These are phyloP conservation scores for Fraxinus floribunda DNA, from an alignment of 305 asterid species.

Conservation along the genomic window DNA sequence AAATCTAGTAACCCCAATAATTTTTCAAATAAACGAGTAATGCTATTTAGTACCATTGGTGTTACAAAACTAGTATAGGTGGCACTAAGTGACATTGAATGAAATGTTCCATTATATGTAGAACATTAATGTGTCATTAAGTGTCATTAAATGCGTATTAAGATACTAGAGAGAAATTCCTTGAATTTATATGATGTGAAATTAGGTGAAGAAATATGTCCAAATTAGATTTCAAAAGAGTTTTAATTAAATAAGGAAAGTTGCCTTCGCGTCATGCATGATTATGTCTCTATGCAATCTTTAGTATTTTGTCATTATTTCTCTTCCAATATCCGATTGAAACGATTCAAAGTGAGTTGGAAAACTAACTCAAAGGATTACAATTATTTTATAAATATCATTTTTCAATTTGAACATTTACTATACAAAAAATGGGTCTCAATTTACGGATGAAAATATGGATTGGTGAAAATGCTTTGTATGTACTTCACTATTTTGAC, in stretches of 20 bases:
- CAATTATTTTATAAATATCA: neutral
- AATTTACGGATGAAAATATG: neutral
- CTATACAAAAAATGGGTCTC: neutral
- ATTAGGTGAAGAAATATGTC: no score
- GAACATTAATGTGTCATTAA: no score
- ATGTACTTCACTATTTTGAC: neutral
- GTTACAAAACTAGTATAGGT: no score
- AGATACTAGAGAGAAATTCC: neutral
- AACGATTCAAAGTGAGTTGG: neutral
- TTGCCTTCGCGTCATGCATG: neutral
- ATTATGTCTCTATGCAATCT: neutral
- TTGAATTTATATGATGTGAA: neutral
- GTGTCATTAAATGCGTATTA: neutral
- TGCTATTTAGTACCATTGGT: neutral
- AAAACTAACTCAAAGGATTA: no score
- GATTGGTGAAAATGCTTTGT: neutral
- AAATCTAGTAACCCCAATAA: constrained; percentile 6
- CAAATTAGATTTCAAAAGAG: neutral
- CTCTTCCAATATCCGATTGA: neutral
- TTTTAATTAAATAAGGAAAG: neutral
- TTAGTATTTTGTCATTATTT: neutral
- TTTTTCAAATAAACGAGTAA: neutral
- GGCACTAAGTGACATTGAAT: neutral
- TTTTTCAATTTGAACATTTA: neutral
- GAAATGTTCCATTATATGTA: neutral